Base-by-base conservation (phyloP, 2,329 filamentous ascomycete species). In the Fusarium sp. region DNA sequence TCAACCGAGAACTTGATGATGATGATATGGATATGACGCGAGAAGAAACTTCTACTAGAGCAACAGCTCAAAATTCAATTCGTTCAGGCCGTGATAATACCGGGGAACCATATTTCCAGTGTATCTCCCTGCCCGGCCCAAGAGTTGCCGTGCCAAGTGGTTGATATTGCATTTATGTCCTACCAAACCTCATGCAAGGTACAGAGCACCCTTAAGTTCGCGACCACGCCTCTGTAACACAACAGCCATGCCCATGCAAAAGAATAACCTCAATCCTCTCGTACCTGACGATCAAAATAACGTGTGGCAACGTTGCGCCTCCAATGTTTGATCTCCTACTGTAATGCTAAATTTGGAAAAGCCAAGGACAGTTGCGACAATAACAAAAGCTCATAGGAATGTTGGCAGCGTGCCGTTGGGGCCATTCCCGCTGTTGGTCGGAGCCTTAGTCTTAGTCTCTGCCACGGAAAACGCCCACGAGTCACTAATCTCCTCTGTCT, bases 271-370 rank as follows among this genome's bases (percentile, higher is more conserved):
- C 20, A 28, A 21, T 39, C 20, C 38, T 41, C 6, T 20, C 37
- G 66, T 63, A n/a, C 66, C 66, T 69, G 66, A 31, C 52, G 62
- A 70, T 69, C 62, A 31, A 13, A 43, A 16, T 47, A 21, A 55
- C 21, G 57, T 39, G 43, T 49, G 57, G 37, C 23, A 21, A 37
- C 37, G 21, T 21, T 33, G 23, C 35, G 35, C 39, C 50, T 58
- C 42, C 46, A 23, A 42, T 42, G 49, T 42, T 50, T 33, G 28
- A 49, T 29, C 24, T 26, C 23, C 42, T 28, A 31, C 33, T 55
- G 24, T 18, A 35, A 48, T 39, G 9, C 52, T 35, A 37, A 48
- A 33, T 37, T 35, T 46, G 28, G 13, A 21, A 35, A 49, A 57
- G n/a, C 21, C 38, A n/a, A 54, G 39, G 18, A 10, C 9, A 9